Percentiles rank a stretch among this genome's conserved stretches.
Conservation (phyloP, 148 eudicot genomes). For the Dysphania ambrosioides region DNA sequence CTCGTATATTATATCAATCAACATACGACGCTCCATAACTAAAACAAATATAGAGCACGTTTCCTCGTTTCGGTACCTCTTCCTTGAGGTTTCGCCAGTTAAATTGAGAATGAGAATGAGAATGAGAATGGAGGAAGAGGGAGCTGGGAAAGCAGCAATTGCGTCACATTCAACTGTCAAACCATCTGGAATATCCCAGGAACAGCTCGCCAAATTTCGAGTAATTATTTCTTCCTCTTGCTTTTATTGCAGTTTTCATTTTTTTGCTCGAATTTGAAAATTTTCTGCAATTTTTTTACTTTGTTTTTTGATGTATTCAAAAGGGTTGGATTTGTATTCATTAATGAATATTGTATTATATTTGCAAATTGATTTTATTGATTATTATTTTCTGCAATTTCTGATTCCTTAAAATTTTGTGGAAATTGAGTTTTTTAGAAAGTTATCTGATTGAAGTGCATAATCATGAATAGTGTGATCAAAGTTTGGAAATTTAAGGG, state of each 20-base stretch:
- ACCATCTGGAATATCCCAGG: constrained; percentile 38
- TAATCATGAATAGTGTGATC: not conserved
- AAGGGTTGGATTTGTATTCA: not conserved
- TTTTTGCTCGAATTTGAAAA: not conserved
- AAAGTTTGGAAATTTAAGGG: not conserved
- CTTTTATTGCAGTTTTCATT: not conserved
- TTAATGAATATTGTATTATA: not conserved
- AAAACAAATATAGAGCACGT: too few relatives aligned
- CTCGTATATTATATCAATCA: too few relatives aligned
- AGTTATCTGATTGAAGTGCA: not conserved
- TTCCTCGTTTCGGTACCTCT: too few relatives aligned
- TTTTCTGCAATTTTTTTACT: not conserved
- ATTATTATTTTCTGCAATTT: not conserved
- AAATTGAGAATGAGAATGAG: constrained; percentile 7
- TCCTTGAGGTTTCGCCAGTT: not conserved
- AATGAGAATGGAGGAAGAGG: constrained; percentile 34
- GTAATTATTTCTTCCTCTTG: constrained; percentile 26
- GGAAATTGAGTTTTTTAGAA: not conserved
- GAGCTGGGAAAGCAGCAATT: constrained; percentile 45
- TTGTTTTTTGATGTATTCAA: too few relatives aligned
- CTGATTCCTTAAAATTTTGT: not conserved
- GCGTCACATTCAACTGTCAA: constrained; percentile 45
- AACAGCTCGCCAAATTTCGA: constrained; percentile 63
- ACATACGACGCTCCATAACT: too few relatives aligned
- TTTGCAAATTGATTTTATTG: not conserved